Percentiles rank a stretch among this genome's conserved stretches.
These are phyloP conservation scores for Bodo saltans DNA, from an alignment of 78 protist species.

Conservation along the genomic window DNA sequence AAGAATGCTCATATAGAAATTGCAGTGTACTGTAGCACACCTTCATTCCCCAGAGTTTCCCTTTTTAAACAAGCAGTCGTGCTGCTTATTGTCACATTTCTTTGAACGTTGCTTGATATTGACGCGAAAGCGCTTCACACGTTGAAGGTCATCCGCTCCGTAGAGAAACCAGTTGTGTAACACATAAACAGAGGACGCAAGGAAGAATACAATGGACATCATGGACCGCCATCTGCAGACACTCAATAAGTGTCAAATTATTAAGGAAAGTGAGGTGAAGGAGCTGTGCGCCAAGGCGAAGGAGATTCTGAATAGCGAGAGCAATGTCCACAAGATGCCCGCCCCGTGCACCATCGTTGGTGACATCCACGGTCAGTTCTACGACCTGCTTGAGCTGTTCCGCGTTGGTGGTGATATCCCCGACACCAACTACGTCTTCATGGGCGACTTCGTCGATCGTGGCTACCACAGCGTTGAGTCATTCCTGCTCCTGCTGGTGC, in stretches of 20 bases:
- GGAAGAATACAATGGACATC: slow-evolving; percentile 36
- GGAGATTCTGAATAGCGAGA: slow-evolving; percentile 93
- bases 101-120: too few relatives aligned
- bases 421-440: slow-evolving; percentile 91
- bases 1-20: too few relatives aligned
- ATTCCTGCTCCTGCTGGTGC: slow-evolving; percentile 89
- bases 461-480: slow-evolving; percentile 97
- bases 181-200: background rate
- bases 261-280: slow-evolving; percentile 89
- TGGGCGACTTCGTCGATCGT: slow-evolving; percentile 99
- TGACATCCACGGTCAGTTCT: slow-evolving; percentile 99
- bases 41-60: too few relatives aligned
- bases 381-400: slow-evolving; percentile 95
- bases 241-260: slow-evolving; percentile 78
- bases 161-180: background rate
- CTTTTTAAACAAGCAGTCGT: too few relatives aligned
- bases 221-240: slow-evolving; percentile 89
- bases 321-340: slow-evolving; percentile 92
- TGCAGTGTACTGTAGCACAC: too few relatives aligned
- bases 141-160: too few relatives aligned
- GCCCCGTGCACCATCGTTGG: slow-evolving; percentile 98
- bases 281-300: slow-evolving; percentile 92
- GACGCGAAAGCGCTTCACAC: too few relatives aligned
- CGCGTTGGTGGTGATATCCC: slow-evolving; percentile 92
- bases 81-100: too few relatives aligned